Evolutionary conservation across 371 early-diverging fungal species (phyloP).

Genomic region (Apophysomyces sp.): DNA sequence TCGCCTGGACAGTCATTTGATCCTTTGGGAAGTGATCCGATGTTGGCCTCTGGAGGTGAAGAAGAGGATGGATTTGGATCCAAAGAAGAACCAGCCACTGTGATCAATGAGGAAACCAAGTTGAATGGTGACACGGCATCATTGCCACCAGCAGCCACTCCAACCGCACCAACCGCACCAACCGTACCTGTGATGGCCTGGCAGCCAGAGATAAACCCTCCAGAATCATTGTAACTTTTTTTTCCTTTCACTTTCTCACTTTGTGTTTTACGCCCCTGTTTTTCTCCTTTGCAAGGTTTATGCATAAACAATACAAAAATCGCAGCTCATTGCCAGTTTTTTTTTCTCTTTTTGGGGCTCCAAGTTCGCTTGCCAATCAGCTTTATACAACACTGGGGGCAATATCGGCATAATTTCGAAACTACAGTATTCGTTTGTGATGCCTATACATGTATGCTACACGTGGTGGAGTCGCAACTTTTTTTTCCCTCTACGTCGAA

Average conservation of each 20-base stretch:
- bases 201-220: constrained; percentile 3
- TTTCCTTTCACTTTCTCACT: background rate
- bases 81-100: background rate
- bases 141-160: background rate
- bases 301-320: background rate
- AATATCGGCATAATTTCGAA: too few relatives aligned
- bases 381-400: too few relatives aligned
- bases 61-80: background rate
- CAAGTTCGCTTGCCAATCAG: too few relatives aligned
- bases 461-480: too few relatives aligned
- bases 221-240: constrained; percentile 1
- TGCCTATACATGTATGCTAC: too few relatives aligned
- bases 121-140: background rate
- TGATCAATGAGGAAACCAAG: background rate
- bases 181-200: background rate
- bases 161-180: background rate
- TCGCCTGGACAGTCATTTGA: background rate
- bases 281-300: background rate
- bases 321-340: too few relatives aligned
- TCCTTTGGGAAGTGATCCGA: background rate
- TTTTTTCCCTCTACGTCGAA: too few relatives aligned
- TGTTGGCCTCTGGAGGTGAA: background rate
- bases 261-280: background rate
- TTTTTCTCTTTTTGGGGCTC: too few relatives aligned
- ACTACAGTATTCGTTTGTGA: too few relatives aligned